These are phyloP conservation scores for Hordeum pubiflorum DNA, from an alignment of 202 grass and related monocot genomes.

Conservation along the genomic window DNA sequence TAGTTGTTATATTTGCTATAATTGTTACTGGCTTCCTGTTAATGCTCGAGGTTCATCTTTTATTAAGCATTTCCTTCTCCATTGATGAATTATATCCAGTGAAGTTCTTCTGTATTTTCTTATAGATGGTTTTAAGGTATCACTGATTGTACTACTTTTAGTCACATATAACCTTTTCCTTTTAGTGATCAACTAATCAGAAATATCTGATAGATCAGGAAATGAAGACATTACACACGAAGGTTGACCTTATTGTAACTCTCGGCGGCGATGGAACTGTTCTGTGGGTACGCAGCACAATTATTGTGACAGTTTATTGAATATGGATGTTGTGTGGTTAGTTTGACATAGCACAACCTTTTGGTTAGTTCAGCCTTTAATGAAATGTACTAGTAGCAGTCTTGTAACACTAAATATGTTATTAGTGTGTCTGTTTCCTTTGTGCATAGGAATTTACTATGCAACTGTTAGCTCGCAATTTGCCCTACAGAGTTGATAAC, in stretches of 20 bases:
- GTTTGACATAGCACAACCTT: not conserved
- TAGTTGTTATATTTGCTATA: slow-evolving; percentile 20
- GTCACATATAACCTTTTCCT: not conserved
- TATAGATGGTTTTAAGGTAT: slow-evolving; percentile 10
- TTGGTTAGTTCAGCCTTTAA: not conserved
- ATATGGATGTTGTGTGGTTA: not conserved
- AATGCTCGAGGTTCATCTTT: not conserved
- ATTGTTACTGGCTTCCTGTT: slow-evolving; percentile 13
- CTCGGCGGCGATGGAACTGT: slow-evolving; percentile 96
- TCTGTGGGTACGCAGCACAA: slow-evolving; percentile 57
- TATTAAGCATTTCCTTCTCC: slow-evolving; percentile 16
- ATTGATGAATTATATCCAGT: slow-evolving; percentile 1
- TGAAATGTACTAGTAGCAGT: not conserved
- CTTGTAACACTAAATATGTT: not conserved
- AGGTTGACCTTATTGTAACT: slow-evolving; percentile 81
- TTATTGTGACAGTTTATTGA: slow-evolving; percentile 24
- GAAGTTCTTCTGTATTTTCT: not conserved
- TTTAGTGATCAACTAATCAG: slow-evolving; percentile 25
- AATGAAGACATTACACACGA: slow-evolving; percentile 76
- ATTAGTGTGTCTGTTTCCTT: not conserved
- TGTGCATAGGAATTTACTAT: not conserved
- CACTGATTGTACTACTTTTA: not conserved
- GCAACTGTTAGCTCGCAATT: not conserved
- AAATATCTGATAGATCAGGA: slow-evolving; percentile 59
- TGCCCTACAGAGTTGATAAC: not conserved